Evolutionary conservation across 2,329 filamentous ascomycete species (phyloP).

Genomic region (Sarocladium oryzae): DNA sequence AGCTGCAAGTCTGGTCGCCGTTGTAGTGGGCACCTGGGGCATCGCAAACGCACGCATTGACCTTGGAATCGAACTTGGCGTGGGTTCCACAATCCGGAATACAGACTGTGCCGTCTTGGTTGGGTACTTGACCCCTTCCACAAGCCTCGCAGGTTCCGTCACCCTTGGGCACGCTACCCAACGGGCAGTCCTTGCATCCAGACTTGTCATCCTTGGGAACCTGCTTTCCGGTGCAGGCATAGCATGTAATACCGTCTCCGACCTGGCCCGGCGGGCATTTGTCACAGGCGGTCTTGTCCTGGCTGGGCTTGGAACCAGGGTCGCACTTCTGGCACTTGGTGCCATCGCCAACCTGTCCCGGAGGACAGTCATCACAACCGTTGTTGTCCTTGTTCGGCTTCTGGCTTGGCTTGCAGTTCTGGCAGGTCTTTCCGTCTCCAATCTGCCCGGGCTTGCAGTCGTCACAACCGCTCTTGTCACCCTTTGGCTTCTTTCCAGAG

Average conservation of each 20-base stretch:
- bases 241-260: neutral
- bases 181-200: neutral
- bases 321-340: neutral
- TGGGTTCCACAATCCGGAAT: neutral
- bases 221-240: neutral
- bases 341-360: neutral
- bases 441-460: neutral
- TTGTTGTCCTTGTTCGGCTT: neutral
- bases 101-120: neutral
- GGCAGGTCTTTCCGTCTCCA: neutral
- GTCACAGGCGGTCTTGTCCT: neutral
- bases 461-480: neutral
- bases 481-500: neutral
- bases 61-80: neutral
- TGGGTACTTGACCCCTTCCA: neutral
- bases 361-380: neutral
- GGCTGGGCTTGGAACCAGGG: neutral
- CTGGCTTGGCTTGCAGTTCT: neutral
- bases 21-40: slow-evolving; percentile 1
- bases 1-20: slow-evolving; percentile 8
- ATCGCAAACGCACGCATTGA: neutral
- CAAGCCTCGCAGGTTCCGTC: slow-evolving; percentile 1
- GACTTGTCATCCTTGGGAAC: slow-evolving; percentile 1
- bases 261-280: neutral
- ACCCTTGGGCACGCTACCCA: neutral